Conservation (phyloP, 148 eudicot genomes). For the Gaultheria prostrata region DNA sequence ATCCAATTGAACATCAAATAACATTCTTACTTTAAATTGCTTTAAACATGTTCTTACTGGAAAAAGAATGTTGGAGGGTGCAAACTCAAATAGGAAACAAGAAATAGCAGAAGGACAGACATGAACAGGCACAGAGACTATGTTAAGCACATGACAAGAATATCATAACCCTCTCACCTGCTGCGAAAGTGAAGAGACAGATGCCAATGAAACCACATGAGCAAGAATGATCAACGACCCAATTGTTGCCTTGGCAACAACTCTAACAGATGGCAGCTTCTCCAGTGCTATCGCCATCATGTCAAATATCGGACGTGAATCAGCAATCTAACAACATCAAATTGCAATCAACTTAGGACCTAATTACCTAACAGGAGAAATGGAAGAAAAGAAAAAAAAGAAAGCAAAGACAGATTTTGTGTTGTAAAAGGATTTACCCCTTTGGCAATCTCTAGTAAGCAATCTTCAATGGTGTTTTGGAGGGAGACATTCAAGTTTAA, state of each 20-base stretch:
- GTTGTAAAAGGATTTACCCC: conserved; percentile 51
- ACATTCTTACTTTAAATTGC: neutral
- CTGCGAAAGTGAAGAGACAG: conserved; percentile 54
- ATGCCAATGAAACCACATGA: conserved; percentile 59
- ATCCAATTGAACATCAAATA: neutral
- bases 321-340: conserved; percentile 46
- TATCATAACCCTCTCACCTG: conserved; percentile 47
- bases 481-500: conserved; percentile 57
- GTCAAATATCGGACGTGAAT: conserved; percentile 67
- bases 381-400: neutral
- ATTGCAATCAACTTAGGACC: neutral
- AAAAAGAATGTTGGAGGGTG: neutral
- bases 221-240: conserved; percentile 77
- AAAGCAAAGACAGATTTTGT: neutral
- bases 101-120: neutral
- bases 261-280: conserved; percentile 60
- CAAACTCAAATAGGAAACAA: neutral
- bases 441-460: conserved; percentile 78
- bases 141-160: neutral
- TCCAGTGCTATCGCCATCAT: conserved; percentile 76
- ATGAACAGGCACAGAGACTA: conserved; percentile 26
- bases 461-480: conserved; percentile 76
- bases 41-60: neutral
- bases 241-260: conserved; percentile 69
- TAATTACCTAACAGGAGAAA: neutral